Evolutionary conservation across 129 eudicot species (phyloP), one percentile per base, ranked within the genome.

Genomic region (Scalesia atractyloides): DNA sequence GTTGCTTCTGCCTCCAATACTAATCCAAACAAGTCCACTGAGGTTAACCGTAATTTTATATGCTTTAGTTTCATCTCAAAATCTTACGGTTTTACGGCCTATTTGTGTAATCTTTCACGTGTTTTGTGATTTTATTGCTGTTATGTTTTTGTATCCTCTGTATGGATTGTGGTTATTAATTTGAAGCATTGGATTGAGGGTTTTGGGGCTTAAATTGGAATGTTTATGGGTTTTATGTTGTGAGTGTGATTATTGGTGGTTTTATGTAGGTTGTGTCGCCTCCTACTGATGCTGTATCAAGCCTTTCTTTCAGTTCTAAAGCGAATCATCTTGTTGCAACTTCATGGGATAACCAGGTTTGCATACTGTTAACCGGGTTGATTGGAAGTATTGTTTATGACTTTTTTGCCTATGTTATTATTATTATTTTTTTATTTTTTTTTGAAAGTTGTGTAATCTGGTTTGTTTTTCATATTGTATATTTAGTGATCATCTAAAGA

Each of bases 321-420:
- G 92, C 89, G 0, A 93, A 93, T 81, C 63, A 64, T 50, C 81
- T 93, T 5, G 86, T 93, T 36, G 96, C 92, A 39, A 93, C 96
- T 57, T 93, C 98, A 43, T 93, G 98, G 98, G 98, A 93, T 85
- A 93, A 87, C 53, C 98, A 93, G 95, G 98, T 93, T 69, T 79
- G 67, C 22, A 7, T 51, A 41, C 34, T 49, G 19, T 48, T 33
- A 61, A 30, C 7, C 24, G 14, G 16, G 61, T 30, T 15, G 13
- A 36, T 73, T 53, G 37, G 22, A 10, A 33, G 52, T 52, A 17
- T 52, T 10, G 33, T 39, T 5, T 8, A 39, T 8, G 10, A 7
- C 2, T 7, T 8, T 37, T 7, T 39, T 39, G 9, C 9, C 9
- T 39, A 5, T 39, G 7, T 39, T 39, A 37, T 5, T 19, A 16